Conservation (phyloP, 2,329 filamentous ascomycete genomes). For the Trichoderma breve region DNA sequence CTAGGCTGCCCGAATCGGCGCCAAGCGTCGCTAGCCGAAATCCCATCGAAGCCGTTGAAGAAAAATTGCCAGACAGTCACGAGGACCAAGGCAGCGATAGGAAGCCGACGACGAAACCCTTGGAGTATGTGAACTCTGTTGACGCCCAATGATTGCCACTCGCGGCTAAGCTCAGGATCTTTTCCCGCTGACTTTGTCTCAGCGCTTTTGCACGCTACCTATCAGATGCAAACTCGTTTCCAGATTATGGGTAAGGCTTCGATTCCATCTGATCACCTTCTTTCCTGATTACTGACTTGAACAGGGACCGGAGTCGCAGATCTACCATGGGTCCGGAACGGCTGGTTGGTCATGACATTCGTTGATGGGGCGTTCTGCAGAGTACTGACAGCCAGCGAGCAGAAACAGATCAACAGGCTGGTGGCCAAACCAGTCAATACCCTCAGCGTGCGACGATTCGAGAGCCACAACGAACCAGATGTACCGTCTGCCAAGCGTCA, state of each 20-base stretch:
- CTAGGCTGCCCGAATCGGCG: neutral
- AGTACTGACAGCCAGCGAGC: constrained; percentile 7
- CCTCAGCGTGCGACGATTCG: constrained; percentile 17
- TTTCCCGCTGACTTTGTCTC: constrained; percentile 19
- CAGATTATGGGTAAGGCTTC: constrained; percentile 42
- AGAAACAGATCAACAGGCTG: constrained; percentile 28
- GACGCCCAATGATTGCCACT: neutral
- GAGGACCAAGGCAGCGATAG: constrained; percentile 15
- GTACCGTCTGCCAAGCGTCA: constrained; percentile 28
- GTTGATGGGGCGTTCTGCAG: neutral
- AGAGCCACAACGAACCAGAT: constrained; percentile 4
- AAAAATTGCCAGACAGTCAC: constrained; percentile 31
- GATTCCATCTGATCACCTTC: neutral
- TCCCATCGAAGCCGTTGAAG: neutral
- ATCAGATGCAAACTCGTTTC: constrained; percentile 39
- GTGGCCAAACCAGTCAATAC: constrained; percentile 25
- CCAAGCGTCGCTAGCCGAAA: constrained; percentile 12
- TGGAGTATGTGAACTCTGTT: constrained; percentile 31
- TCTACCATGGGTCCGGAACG: constrained; percentile 25
- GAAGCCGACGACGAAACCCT: constrained; percentile 28
- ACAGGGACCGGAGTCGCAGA: constrained; percentile 24
- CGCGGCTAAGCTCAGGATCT: neutral
- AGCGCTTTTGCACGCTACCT: constrained; percentile 37
- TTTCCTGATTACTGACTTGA: constrained; percentile 23
- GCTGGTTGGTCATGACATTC: constrained; percentile 25